Evolutionary conservation across 1,139 yeast species (phyloP).

Genomic region (Hansenula lynferdii): DNA sequence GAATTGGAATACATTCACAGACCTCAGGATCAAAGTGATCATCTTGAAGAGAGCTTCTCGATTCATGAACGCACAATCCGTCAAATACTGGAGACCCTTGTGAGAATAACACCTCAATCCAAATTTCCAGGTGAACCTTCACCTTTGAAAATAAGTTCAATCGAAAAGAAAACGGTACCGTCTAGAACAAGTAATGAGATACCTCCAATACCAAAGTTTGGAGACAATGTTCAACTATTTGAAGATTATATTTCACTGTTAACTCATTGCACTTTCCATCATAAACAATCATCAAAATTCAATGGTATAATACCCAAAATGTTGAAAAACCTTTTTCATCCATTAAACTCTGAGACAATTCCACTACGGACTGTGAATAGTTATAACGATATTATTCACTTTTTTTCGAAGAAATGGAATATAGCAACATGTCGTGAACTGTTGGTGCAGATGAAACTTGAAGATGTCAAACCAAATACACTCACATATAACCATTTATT

Average conservation of each 20-base stretch:
- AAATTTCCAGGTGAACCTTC: background rate
- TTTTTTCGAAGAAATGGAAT: constrained; percentile 31
- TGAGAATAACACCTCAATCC: constrained; percentile 16
- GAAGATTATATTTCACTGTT: constrained; percentile 28
- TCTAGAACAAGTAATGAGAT: constrained; percentile 24
- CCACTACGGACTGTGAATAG: constrained; percentile 29
- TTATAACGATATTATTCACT: constrained; percentile 40
- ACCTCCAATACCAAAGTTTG: constrained; percentile 29
- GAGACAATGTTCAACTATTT: constrained; percentile 22
- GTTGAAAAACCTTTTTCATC: constrained; percentile 34
- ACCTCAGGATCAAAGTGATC: too few relatives aligned
- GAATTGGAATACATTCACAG: too few relatives aligned
- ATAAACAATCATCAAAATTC: constrained; percentile 26
- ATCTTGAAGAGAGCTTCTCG: too few relatives aligned
- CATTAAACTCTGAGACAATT: constrained; percentile 31
- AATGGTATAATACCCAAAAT: constrained; percentile 32
- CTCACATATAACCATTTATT: constrained; percentile 40
- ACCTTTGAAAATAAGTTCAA: constrained; percentile 7
- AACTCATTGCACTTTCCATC: constrained; percentile 30
- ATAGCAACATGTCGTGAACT: constrained; percentile 38
- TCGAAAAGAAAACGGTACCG: background rate
- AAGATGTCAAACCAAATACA: constrained; percentile 31
- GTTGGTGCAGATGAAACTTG: constrained; percentile 33
- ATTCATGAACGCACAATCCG: too few relatives aligned
- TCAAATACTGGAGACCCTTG: constrained; percentile 7